Base-by-base conservation (phyloP, 1,139 yeast species). In the Citeromyces hawaiiensis region DNA sequence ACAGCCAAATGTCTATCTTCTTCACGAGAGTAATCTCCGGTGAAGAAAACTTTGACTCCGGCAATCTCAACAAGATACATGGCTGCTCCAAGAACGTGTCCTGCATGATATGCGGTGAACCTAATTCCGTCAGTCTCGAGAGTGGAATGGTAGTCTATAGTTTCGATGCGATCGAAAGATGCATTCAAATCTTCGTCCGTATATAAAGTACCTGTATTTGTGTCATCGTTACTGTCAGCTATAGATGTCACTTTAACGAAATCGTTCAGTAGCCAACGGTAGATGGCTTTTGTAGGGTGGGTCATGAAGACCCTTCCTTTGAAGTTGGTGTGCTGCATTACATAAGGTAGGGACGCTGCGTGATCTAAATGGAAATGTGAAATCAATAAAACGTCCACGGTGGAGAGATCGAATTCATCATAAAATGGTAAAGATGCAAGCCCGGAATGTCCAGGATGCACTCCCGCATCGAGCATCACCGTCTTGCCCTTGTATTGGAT, bases 1-100 rank as follows among this genome's bases (percentile, higher is more conserved):
- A 88, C 78, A 52, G 87, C 91, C 52, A 91, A 72, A 63, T 91
- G 99, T 47, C 99, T 75, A 55, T 88, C 95, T 52, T 86, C 88
- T 56, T 88, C 98, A 49, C 98, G 69, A 3, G 97, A 87, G 53
- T 85, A 91, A 57, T 91, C 99, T 40, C 99, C 99, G 0, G 99
- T 91, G 56, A 88, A 91, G 40, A 93, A 60, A 1, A 87, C 70
- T 49, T 86, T 83, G 45, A 91, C 65, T 0, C 97, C 97, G 7
- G 96, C 96, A 51, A 93, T 82, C 57, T 91, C 99, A 38, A 91
- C 74, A 48, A 91, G 79, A 56, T 81, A 91, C 97, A 91, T 91
- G 31, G 98, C 96, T 11, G 98, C 97, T 39, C 99, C 99, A 39
- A 91, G 66, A 15, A 91, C 99, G 68, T 91, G 99, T 13, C 99